phyloP scores from a whole-genome alignment of 2,329 filamentous ascomycete species.

The Madurella fahalii region DNA sequence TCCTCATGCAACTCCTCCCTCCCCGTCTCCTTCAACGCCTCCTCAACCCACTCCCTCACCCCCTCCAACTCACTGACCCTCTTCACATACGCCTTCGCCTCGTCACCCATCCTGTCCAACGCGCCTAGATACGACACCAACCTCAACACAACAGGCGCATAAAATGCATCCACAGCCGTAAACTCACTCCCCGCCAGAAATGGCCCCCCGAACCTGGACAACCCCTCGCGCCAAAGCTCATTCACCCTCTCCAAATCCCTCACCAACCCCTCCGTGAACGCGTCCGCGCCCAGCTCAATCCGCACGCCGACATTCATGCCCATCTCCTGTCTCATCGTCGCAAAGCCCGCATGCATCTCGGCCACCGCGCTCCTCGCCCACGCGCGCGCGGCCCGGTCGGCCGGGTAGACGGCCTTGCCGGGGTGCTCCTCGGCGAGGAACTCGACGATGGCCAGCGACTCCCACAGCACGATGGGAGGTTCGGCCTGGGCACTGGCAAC shows the following conservation, averaged over 20 bases:
- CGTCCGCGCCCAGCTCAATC: constrained; percentile 29
- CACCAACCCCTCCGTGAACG: constrained; percentile 29
- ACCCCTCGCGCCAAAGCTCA: constrained; percentile 36
- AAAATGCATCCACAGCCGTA: constrained; percentile 40
- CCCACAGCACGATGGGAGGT: constrained; percentile 35
- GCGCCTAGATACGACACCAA: constrained; percentile 35
- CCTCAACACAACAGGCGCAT: constrained; percentile 39
- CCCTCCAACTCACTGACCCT: constrained; percentile 33
- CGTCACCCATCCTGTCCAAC: constrained; percentile 27
- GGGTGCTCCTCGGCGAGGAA: constrained; percentile 43
- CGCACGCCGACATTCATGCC: constrained; percentile 40
- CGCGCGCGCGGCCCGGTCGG: constrained; percentile 36
- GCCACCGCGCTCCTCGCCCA: constrained; percentile 42
- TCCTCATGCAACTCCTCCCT: constrained; percentile 37
- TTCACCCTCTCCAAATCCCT: constrained; percentile 35
- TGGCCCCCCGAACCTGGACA: constrained; percentile 39
- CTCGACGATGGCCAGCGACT: constrained; percentile 47
- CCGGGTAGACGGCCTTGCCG: constrained; percentile 37
- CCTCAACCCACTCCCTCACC: constrained; percentile 37
- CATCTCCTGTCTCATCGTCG: constrained; percentile 39
- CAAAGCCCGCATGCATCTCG: constrained; percentile 46
- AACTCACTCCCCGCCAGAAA: constrained; percentile 39
- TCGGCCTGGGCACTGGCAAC: neutral
- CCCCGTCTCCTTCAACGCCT: constrained; percentile 35
- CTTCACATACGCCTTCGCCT: constrained; percentile 33